Evolutionary conservation across 2,329 filamentous ascomycete genomes (phyloP).

Genomic region (Didymella pinodella): DNA sequence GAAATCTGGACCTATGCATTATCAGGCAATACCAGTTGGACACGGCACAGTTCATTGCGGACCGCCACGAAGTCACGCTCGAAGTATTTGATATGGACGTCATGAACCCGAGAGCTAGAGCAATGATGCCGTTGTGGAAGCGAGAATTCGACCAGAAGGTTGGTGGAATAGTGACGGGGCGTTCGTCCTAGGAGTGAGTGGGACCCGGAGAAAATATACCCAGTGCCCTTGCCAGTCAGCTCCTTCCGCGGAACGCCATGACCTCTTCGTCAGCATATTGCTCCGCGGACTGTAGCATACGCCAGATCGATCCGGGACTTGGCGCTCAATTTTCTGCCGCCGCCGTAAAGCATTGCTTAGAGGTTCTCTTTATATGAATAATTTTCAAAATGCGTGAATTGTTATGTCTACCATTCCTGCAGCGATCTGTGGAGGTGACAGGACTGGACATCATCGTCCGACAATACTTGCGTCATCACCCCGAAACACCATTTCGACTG

Average conservation of each 20-base stretch:
- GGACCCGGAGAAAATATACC: background rate
- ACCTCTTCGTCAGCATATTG: background rate
- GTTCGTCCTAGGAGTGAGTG: background rate
- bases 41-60: conserved; percentile 28
- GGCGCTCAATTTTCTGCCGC: background rate
- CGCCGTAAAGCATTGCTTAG: background rate
- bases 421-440: background rate
- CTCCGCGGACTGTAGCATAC: background rate
- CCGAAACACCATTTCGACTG: background rate
- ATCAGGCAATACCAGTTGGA: conserved; percentile 39
- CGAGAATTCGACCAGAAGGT: conserved; percentile 37
- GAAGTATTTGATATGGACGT: conserved; percentile 34
- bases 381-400: no score
- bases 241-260: background rate
- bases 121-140: conserved; percentile 47
- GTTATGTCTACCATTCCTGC: background rate
- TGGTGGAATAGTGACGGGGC: conserved; percentile 32
- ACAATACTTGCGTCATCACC: conserved; percentile 5
- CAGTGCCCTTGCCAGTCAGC: background rate
- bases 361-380: background rate
- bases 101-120: conserved; percentile 24
- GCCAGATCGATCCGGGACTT: background rate
- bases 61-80: conserved; percentile 27
- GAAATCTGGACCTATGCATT: conserved; percentile 27
- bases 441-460: background rate